Conservation (phyloP, 768 basidiomycete species). For the Lepiota venenata region DNA sequence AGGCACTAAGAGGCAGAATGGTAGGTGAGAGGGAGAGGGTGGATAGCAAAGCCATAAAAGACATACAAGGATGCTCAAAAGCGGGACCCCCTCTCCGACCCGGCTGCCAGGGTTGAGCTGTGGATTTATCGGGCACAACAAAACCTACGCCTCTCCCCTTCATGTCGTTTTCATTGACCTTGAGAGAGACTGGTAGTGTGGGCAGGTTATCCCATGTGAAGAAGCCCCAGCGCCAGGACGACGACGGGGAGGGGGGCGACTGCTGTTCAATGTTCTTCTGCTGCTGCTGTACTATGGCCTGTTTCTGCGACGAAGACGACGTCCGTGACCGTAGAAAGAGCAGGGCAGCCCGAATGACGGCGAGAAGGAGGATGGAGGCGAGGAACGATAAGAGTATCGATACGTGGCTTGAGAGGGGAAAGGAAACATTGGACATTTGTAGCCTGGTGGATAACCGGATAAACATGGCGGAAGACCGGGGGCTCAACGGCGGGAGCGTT, state of each 20-base stretch:
- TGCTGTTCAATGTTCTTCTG: constrained; percentile 12
- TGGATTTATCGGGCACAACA: constrained; percentile 9
- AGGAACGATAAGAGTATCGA: constrained; percentile 13
- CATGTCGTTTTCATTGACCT: constrained; percentile 6
- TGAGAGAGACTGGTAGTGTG: constrained; percentile 16
- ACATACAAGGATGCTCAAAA: constrained; percentile 31
- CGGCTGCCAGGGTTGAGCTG: constrained; percentile 17
- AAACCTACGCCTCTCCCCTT: constrained; percentile 13
- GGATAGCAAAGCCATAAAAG: constrained; percentile 3
- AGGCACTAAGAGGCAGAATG: constrained; percentile 21
- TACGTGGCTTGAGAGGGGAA: constrained; percentile 7
- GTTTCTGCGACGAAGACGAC: constrained; percentile 18
- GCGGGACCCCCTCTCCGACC: constrained; percentile 24
- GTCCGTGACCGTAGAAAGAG: constrained; percentile 18
- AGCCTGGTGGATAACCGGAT: constrained; percentile 23
- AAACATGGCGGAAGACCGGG: constrained; percentile 22
- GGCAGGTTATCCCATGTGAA: constrained; percentile 28
- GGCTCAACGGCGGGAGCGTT: constrained; percentile 17
- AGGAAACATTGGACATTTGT: constrained; percentile 16
- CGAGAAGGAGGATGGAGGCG: constrained; percentile 20
- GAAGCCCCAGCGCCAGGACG: constrained; percentile 26
- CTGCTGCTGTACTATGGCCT: constrained; percentile 15
- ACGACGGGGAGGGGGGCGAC: constrained; percentile 7
- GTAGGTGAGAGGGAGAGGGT: background rate
- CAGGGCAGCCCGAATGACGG: constrained; percentile 19